Conservation (phyloP, 1,284 basidiomycete species). For the Malassezia vespertilionis region DNA sequence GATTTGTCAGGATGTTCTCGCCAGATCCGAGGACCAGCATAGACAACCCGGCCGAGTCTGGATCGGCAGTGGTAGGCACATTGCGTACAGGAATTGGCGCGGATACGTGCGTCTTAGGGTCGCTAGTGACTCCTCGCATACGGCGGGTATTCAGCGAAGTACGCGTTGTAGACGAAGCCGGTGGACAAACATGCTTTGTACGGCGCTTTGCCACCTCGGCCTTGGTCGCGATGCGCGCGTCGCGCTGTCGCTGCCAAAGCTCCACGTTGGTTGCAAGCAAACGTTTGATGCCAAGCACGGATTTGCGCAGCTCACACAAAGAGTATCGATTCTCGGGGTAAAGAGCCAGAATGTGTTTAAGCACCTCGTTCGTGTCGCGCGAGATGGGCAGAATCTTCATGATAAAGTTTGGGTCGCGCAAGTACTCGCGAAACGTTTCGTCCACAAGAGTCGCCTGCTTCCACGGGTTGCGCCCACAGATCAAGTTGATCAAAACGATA, state of each 20-base stretch:
- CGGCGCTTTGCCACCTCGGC: too few relatives aligned
- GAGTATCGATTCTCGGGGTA: slow-evolving; percentile 35
- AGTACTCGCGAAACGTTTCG: slow-evolving; percentile 55
- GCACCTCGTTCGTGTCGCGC: slow-evolving; percentile 37
- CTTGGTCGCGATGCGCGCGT: too few relatives aligned
- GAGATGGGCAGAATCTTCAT: slow-evolving; percentile 44
- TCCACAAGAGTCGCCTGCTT: slow-evolving; percentile 62
- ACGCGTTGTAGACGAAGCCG: too few relatives aligned
- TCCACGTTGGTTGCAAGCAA: slow-evolving; percentile 41
- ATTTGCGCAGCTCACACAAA: slow-evolving; percentile 29
- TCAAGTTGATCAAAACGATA: slow-evolving; percentile 80
- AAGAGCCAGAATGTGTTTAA: slow-evolving; percentile 43
- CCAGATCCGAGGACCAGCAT: too few relatives aligned
- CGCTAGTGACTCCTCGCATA: too few relatives aligned
- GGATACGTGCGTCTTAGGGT: too few relatives aligned
- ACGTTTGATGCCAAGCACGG: slow-evolving; percentile 29
- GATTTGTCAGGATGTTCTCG: too few relatives aligned
- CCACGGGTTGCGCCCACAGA: slow-evolving; percentile 81
- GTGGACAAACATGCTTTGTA: too few relatives aligned
- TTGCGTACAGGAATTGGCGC: too few relatives aligned
- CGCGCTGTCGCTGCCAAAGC: slow-evolving; percentile 19
- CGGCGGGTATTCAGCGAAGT: too few relatives aligned
- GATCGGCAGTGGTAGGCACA: too few relatives aligned
- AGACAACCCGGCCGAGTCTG: too few relatives aligned
- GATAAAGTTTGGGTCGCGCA: slow-evolving; percentile 40